phyloP scores from a whole-genome alignment of 139 green algal species.

The Auxenochlorella protothecoides region DNA sequence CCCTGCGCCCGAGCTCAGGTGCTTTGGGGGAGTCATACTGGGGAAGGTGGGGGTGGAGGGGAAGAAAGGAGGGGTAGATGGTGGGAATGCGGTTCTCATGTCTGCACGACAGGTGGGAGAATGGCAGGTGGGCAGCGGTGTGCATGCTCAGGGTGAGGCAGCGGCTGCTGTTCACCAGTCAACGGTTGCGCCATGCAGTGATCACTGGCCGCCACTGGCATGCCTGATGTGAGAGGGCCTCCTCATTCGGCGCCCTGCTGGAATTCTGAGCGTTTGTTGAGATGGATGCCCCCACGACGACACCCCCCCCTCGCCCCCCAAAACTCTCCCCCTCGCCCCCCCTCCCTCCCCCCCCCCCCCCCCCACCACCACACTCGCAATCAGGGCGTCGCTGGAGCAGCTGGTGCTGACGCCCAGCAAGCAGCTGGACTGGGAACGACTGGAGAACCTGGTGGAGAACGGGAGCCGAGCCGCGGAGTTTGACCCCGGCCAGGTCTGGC shows the following conservation, averaged over 20 bases:
- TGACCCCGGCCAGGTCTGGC: slow-evolving; percentile 73
- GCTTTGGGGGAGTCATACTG: background rate
- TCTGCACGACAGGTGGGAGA: background rate
- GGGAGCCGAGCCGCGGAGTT: slow-evolving; percentile 66
- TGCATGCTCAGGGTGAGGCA: background rate
- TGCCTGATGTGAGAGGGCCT: no score
- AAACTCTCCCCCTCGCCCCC: background rate
- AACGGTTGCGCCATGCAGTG: no score
- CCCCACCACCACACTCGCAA: slow-evolving; percentile 1
- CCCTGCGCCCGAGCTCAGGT: background rate
- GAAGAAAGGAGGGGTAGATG: background rate
- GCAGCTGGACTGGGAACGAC: slow-evolving; percentile 51
- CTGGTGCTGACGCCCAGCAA: slow-evolving; percentile 54
- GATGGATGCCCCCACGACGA: background rate
- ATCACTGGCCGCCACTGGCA: no score
- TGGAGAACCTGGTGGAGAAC: slow-evolving; percentile 81
- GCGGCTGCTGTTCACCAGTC: background rate
- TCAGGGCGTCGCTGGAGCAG: slow-evolving; percentile 53
- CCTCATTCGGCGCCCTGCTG: no score
- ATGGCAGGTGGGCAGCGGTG: background rate
- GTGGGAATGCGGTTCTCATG: background rate
- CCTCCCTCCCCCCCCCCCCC: background rate
- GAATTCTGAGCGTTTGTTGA: background rate
- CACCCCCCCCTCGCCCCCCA: background rate
- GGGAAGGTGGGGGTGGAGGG: no score